These are phyloP conservation scores for Emmonsia crescens DNA, from an alignment of 2,329 filamentous ascomycete genomes.

Conservation along the genomic window DNA sequence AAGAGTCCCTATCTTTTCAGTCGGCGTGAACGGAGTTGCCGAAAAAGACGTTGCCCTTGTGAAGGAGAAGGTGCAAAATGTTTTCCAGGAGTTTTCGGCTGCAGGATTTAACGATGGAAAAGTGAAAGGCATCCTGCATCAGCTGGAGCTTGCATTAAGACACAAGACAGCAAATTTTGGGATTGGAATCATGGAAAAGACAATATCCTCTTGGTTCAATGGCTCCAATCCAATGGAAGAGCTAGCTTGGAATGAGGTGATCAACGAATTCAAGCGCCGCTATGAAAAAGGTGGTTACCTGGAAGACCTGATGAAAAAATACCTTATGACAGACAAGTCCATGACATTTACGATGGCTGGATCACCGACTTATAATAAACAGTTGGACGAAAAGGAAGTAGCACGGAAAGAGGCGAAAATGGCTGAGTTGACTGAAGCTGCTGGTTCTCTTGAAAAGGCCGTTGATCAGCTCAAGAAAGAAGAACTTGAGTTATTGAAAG, in stretches of 20 bases:
- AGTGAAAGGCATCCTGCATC: slow-evolving; percentile 86
- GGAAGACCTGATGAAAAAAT: slow-evolving; percentile 76
- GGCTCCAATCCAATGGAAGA: slow-evolving; percentile 86
- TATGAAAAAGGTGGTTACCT: slow-evolving; percentile 70
- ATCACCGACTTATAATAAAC: slow-evolving; percentile 60
- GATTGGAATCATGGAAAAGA: slow-evolving; percentile 75
- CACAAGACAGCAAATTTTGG: slow-evolving; percentile 96
- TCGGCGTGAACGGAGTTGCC: slow-evolving; percentile 83
- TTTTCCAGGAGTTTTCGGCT: slow-evolving; percentile 56
- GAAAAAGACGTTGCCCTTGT: slow-evolving; percentile 68
- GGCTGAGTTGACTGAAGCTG: slow-evolving; percentile 53
- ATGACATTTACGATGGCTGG: slow-evolving; percentile 93
- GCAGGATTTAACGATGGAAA: slow-evolving; percentile 83
- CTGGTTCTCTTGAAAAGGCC: slow-evolving; percentile 61
- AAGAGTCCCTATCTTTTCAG: slow-evolving; percentile 70
- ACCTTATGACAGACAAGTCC: slow-evolving; percentile 75
- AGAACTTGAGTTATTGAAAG: slow-evolving; percentile 67
- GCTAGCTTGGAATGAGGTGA: slow-evolving; percentile 81
- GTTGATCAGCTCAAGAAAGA: slow-evolving; percentile 61
- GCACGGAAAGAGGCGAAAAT: slow-evolving; percentile 66
- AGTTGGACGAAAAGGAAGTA: slow-evolving; percentile 67
- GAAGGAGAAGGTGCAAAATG: slow-evolving; percentile 60
- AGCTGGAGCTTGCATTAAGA: slow-evolving; percentile 83
- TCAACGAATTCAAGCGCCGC: slow-evolving; percentile 67
- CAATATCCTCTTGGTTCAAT: slow-evolving; percentile 91